A percentile compares a stretch with the other conserved stretches of the same genome.
Conservation (phyloP, 2,329 filamentous ascomycete genomes). For the Phaeoacremonium minimum region DNA sequence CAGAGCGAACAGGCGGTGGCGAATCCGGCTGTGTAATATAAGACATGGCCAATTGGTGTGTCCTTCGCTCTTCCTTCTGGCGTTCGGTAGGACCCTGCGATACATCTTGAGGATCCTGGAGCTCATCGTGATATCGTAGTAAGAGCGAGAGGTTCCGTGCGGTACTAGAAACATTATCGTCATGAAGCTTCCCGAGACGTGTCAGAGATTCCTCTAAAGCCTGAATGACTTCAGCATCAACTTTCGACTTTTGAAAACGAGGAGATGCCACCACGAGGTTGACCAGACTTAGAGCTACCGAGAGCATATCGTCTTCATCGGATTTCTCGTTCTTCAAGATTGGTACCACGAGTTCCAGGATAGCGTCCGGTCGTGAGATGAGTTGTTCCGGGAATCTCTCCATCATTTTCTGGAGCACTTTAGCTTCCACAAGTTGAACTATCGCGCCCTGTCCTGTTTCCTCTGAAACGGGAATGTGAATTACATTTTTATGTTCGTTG, state of each 20-base stretch:
- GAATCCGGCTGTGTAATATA: slow-evolving; percentile 60
- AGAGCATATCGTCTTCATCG: slow-evolving; percentile 41
- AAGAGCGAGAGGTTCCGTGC: slow-evolving; percentile 53
- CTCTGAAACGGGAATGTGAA: slow-evolving; percentile 8
- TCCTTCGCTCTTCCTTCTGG: slow-evolving; percentile 56
- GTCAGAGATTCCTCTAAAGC: slow-evolving; percentile 46
- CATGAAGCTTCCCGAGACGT: slow-evolving; percentile 31
- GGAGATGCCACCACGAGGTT: slow-evolving; percentile 57
- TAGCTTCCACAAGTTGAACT: slow-evolving; percentile 49
- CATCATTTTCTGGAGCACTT: slow-evolving; percentile 63
- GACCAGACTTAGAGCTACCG: slow-evolving; percentile 55
- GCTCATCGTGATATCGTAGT: slow-evolving; percentile 49
- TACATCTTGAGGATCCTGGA: slow-evolving; percentile 38
- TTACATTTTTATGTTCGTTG: slow-evolving; percentile 16
- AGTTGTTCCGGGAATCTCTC: slow-evolving; percentile 59
- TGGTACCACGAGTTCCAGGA: slow-evolving; percentile 59
- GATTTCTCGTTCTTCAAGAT: slow-evolving; percentile 44
- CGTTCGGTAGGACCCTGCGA: slow-evolving; percentile 35
- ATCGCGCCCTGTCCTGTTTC: slow-evolving; percentile 31
- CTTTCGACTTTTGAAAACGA: slow-evolving; percentile 45
- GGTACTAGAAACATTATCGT: slow-evolving; percentile 42
- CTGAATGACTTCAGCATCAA: slow-evolving; percentile 33
- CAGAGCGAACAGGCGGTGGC: slow-evolving; percentile 61
- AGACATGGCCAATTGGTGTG: slow-evolving; percentile 57
- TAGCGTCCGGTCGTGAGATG: slow-evolving; percentile 58